Evolutionary conservation across 345 rosid species (phyloP).

Genomic region (Eucalyptus cloeziana): DNA sequence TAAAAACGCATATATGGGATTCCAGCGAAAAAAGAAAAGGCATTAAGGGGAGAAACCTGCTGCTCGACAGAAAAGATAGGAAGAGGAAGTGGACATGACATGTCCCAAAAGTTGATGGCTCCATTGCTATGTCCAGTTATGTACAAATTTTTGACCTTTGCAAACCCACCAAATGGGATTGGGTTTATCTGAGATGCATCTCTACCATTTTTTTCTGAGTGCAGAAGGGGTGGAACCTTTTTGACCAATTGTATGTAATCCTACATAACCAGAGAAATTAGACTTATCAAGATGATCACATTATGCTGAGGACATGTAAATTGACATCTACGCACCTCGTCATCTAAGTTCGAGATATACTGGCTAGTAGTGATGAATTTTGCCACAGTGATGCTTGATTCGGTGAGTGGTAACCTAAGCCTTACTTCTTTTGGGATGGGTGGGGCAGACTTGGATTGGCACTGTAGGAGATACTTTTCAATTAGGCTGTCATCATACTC

Average conservation of each 20-base stretch:
- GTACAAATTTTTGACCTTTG: conserved; percentile 64
- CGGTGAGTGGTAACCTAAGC: conserved; percentile 54
- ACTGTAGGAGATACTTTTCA: conserved; percentile 75
- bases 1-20: background rate
- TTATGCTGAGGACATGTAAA: background rate
- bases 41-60: conserved; percentile 33
- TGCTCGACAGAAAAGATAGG: conserved; percentile 59
- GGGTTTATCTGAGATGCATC: conserved; percentile 20
- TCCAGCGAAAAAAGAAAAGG: background rate
- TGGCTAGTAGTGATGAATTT: conserved; percentile 42
- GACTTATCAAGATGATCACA: background rate
- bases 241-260: conserved; percentile 46
- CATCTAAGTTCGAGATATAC: conserved; percentile 22
- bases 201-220: conserved; percentile 38
- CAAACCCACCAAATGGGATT: conserved; percentile 44
- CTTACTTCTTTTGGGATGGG: conserved; percentile 65
- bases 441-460: conserved; percentile 63
- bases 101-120: conserved; percentile 74
- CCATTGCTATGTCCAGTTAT: conserved; percentile 88
- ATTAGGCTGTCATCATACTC: conserved; percentile 65
- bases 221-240: conserved; percentile 42
- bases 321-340: conserved; percentile 37
- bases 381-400: conserved; percentile 50
- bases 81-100: conserved; percentile 49
- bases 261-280: conserved; percentile 16